These are phyloP conservation scores for Hansenula sp. DNA, from an alignment of 1,139 yeast species.

Conservation along the genomic window DNA sequence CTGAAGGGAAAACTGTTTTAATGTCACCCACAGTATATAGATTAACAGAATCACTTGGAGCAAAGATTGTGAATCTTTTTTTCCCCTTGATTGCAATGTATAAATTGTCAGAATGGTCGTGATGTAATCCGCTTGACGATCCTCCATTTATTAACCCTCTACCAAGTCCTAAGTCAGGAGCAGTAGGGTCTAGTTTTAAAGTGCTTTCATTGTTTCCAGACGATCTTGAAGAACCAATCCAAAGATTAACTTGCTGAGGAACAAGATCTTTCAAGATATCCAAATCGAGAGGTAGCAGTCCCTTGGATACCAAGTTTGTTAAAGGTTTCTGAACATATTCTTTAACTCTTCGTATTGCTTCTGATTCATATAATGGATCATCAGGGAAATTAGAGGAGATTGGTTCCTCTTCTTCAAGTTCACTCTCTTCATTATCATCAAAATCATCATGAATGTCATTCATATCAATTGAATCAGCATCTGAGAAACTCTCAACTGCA, in stretches of 20 bases:
- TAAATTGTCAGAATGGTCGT: slow-evolving; percentile 74
- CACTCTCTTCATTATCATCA: slow-evolving; percentile 34
- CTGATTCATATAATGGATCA: slow-evolving; percentile 23
- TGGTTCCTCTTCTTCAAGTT: slow-evolving; percentile 22
- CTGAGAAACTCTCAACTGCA: slow-evolving; percentile 25
- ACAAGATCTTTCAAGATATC: slow-evolving; percentile 36
- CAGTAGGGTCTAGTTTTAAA: slow-evolving; percentile 18
- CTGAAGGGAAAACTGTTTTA: slow-evolving; percentile 47
- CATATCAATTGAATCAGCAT: slow-evolving; percentile 40
- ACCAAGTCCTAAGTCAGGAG: slow-evolving; percentile 41
- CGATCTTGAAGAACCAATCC: slow-evolving; percentile 51
- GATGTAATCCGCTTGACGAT: slow-evolving; percentile 73
- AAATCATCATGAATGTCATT: slow-evolving; percentile 48
- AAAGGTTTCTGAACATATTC: slow-evolving; percentile 64
- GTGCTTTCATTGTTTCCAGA: slow-evolving; percentile 9
- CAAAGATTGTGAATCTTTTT: slow-evolving; percentile 63
- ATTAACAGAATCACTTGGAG: slow-evolving; percentile 56
- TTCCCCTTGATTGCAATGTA: slow-evolving; percentile 56
- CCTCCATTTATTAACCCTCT: slow-evolving; percentile 50
- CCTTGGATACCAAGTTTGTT: slow-evolving; percentile 33
- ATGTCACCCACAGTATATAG: slow-evolving; percentile 61
- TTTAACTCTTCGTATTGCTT: slow-evolving; percentile 31
- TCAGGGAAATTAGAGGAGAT: slow-evolving; percentile 16
- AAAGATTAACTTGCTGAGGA: slow-evolving; percentile 70
- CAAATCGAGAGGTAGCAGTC: slow-evolving; percentile 39